A percentile compares a stretch with the other conserved stretches of the same genome.
phyloP scores from a whole-genome alignment of 768 basidiomycete genomes.

The Panaeolus cyanescens region DNA sequence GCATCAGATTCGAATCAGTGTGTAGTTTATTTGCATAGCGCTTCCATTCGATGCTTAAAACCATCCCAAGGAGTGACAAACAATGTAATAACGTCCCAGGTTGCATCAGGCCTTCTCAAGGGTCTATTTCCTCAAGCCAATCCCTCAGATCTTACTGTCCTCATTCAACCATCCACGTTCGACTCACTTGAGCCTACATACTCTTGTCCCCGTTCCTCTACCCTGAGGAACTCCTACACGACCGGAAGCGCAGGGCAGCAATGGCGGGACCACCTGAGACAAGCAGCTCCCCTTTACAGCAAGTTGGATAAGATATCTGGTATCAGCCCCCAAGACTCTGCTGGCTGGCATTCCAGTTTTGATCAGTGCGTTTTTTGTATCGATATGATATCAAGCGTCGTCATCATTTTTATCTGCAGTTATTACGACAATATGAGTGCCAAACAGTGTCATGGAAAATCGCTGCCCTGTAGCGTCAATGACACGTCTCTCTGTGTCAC shows the following conservation, averaged over 20 bases:
- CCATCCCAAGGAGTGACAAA: conserved; percentile 44
- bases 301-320: conserved; percentile 46
- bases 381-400: background rate
- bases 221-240: conserved; percentile 35
- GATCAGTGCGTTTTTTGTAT: conserved; percentile 41
- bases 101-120: conserved; percentile 45
- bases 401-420: conserved; percentile 21
- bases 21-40: background rate
- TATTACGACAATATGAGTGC: conserved; percentile 56
- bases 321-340: conserved; percentile 35
- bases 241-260: conserved; percentile 33
- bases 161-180: conserved; percentile 40
- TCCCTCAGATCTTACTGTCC: conserved; percentile 26
- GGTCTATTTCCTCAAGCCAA: conserved; percentile 45
- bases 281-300: conserved; percentile 37
- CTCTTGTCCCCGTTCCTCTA: conserved; percentile 39
- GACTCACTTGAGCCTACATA: conserved; percentile 53
- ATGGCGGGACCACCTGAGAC: conserved; percentile 45
- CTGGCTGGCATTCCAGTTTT: conserved; percentile 51
- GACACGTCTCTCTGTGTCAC: conserved; percentile 45
- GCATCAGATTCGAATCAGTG: conserved; percentile 36
- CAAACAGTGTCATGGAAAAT: conserved; percentile 49
- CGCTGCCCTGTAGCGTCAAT: conserved; percentile 46
- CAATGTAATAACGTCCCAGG: conserved; percentile 55
- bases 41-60: background rate